Evolutionary conservation across 805 yeast species (phyloP).

Genomic region (Saccharomycopsis malanga): DNA sequence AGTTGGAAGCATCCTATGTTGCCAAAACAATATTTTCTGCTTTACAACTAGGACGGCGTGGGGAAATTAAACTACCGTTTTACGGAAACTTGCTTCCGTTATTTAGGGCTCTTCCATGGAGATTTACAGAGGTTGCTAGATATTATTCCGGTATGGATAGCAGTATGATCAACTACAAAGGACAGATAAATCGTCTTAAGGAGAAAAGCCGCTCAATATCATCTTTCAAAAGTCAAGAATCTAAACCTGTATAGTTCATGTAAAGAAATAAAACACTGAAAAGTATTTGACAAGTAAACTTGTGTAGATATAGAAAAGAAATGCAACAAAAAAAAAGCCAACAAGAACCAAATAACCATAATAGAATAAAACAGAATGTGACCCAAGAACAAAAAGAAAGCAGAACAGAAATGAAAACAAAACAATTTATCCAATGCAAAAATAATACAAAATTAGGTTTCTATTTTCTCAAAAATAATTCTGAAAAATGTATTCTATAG

Average conservation of each 20-base stretch:
- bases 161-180: slow-evolving; percentile 29
- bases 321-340: background rate
- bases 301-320: background rate
- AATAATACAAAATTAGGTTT: background rate
- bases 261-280: too few species aligned
- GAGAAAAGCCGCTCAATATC: slow-evolving; percentile 2
- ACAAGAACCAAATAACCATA: background rate
- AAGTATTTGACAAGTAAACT: background rate
- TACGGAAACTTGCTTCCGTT: slow-evolving; percentile 73
- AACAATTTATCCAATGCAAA: background rate
- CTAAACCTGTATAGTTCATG: background rate
- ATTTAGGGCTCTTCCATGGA: slow-evolving; percentile 68
- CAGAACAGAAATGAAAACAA: background rate
- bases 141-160: slow-evolving; percentile 40
- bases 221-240: slow-evolving; percentile 1
- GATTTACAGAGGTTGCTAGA: slow-evolving; percentile 38
- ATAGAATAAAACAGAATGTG: background rate
- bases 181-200: background rate
- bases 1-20: slow-evolving; percentile 58
- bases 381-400: background rate
- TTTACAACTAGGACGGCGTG: slow-evolving; percentile 52
- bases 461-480: background rate
- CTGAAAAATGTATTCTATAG: slow-evolving; percentile 5
- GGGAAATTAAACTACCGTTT: slow-evolving; percentile 66
- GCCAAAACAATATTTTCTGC: slow-evolving; percentile 53